phyloP scores from a whole-genome alignment of 1,284 basidiomycete genomes.

The Papiliotrema laurentii region DNA sequence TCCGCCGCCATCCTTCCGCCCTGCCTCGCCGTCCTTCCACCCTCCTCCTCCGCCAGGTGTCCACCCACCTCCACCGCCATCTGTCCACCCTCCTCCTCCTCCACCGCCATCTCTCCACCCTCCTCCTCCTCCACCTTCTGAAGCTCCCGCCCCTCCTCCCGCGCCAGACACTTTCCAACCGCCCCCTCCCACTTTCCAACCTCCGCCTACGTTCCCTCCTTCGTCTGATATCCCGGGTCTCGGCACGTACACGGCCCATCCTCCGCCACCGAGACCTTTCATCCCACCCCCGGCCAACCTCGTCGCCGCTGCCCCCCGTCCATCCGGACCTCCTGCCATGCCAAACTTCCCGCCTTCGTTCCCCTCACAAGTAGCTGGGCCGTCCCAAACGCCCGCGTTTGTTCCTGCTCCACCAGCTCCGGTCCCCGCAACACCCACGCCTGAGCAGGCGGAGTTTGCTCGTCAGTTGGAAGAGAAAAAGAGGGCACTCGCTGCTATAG shows the following conservation, averaged over 20 bases:
- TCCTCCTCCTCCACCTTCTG: not conserved
- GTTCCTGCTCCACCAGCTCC: slow-evolving; percentile 7
- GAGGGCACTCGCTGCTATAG: slow-evolving; percentile 74
- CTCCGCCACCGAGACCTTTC: slow-evolving; percentile 7
- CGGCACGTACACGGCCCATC: not conserved
- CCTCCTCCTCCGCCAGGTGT: not conserved
- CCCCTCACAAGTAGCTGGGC: not conserved
- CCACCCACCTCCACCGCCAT: slow-evolving; percentile 3
- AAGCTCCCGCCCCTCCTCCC: not conserved
- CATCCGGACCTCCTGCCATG: not conserved
- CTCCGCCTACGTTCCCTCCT: slow-evolving; percentile 2
- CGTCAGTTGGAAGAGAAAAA: slow-evolving; percentile 53
- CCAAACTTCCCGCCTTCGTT: slow-evolving; percentile 1
- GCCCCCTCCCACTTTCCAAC: not conserved
- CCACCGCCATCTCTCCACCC: not conserved
- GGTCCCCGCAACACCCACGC: not conserved
- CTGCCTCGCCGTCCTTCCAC: not conserved
- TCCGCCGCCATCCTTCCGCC: too few species aligned
- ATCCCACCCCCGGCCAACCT: slow-evolving; percentile 6
- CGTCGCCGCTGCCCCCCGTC: slow-evolving; percentile 3
- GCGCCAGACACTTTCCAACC: not conserved
- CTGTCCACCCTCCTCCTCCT: slow-evolving; percentile 1
- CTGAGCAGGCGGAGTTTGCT: slow-evolving; percentile 16
- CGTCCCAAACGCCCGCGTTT: slow-evolving; percentile 1
- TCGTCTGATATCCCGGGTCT: not conserved